Percentiles rank a stretch among this genome's conserved stretches.
Conservation (phyloP, 768 basidiomycete species). For the Boletus vinaceobasis region DNA sequence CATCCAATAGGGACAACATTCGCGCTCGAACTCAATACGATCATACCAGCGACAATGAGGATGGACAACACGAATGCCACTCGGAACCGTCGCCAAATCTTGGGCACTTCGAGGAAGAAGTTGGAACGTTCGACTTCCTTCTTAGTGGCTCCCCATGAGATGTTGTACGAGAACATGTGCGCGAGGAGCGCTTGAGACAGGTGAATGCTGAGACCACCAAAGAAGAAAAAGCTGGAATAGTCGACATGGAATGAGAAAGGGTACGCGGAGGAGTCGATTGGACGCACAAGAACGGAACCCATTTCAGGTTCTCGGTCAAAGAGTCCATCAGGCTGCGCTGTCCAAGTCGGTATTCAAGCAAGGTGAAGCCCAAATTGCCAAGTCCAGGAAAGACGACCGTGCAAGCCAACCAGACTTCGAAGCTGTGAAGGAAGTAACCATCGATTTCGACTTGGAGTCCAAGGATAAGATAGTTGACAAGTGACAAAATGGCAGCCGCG, state of each 20-base stretch:
- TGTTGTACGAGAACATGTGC: constrained; percentile 58
- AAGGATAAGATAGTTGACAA: constrained; percentile 75
- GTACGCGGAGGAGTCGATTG: background rate
- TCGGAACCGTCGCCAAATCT: constrained; percentile 78
- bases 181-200: constrained; percentile 50
- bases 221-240: constrained; percentile 44
- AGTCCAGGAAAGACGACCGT: constrained; percentile 72
- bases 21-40: constrained; percentile 46
- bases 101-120: constrained; percentile 87
- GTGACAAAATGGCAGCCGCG: constrained; percentile 57
- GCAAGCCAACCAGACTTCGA: constrained; percentile 80
- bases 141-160: constrained; percentile 57
- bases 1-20: constrained; percentile 60
- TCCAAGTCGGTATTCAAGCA: constrained; percentile 75
- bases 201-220: constrained; percentile 53
- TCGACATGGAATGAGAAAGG: background rate
- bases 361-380: constrained; percentile 67
- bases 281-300: constrained; percentile 39
- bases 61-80: constrained; percentile 54
- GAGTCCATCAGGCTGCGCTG: constrained; percentile 25
- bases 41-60: constrained; percentile 47
- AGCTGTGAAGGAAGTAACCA: constrained; percentile 72
- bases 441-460: constrained; percentile 69
- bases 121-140: constrained; percentile 90
- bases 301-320: constrained; percentile 26